Evolutionary conservation across 1,139 yeast genomes (phyloP).

Genomic region (Suhomyces bribrorum): DNA sequence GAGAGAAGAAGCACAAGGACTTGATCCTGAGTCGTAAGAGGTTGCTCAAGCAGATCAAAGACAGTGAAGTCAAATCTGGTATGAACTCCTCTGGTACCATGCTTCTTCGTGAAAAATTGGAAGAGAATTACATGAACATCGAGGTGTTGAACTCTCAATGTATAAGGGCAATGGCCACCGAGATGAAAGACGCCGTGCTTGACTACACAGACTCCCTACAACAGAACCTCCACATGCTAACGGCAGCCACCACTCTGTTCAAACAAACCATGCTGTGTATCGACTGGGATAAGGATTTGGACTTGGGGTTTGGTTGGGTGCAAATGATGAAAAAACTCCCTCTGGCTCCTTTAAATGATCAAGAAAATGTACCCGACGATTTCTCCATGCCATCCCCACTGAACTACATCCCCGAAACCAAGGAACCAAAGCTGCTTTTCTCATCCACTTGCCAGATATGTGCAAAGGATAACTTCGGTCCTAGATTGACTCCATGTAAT

Average conservation of each 20-base stretch:
- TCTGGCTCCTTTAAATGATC: not conserved
- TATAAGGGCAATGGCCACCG: conserved; percentile 45
- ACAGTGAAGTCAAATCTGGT: conserved; percentile 48
- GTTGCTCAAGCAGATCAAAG: conserved; percentile 37
- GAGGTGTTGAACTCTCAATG: conserved; percentile 54
- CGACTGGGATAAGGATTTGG: conserved; percentile 13
- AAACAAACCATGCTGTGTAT: conserved; percentile 5
- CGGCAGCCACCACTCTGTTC: conserved; percentile 33
- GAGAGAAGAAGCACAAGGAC: conserved; percentile 51
- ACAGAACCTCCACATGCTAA: conserved; percentile 29
- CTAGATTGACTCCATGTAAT: not conserved
- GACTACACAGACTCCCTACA: conserved; percentile 45
- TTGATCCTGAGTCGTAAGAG: conserved; percentile 34
- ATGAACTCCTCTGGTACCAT: conserved; percentile 42
- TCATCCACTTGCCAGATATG: not conserved
- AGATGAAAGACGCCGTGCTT: conserved; percentile 44
- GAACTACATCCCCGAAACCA: too few species aligned
- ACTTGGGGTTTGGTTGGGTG: conserved; percentile 5
- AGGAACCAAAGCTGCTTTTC: not conserved
- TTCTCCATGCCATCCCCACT: too few species aligned
- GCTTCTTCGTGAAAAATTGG: conserved; percentile 49
- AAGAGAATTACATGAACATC: conserved; percentile 47
- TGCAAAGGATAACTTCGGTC: not conserved
- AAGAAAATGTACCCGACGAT: not conserved
- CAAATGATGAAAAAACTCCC: conserved; percentile 1